Evolutionary conservation across 2,329 filamentous ascomycete genomes (phyloP).

Genomic region (Penicillium paneum): DNA sequence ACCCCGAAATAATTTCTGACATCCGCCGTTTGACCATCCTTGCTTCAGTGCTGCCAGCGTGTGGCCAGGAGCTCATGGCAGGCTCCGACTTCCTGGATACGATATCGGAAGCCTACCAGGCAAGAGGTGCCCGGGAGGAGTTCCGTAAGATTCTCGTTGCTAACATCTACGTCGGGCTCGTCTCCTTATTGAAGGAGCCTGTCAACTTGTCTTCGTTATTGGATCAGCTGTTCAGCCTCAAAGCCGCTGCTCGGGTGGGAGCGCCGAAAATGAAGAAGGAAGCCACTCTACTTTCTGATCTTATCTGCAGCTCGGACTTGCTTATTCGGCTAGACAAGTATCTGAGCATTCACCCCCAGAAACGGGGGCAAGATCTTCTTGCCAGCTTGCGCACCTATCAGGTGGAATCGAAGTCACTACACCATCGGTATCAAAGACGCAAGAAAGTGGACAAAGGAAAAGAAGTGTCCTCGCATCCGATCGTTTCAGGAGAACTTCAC

Average conservation of each 20-base stretch:
- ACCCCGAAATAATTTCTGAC: constrained; percentile 21
- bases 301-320: constrained; percentile 77
- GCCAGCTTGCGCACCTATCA: constrained; percentile 41
- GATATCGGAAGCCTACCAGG: constrained; percentile 49
- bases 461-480: constrained; percentile 27
- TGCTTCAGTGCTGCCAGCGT: constrained; percentile 40
- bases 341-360: constrained; percentile 35
- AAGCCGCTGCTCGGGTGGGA: constrained; percentile 65
- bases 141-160: constrained; percentile 68
- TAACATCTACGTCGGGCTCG: constrained; percentile 70
- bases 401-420: constrained; percentile 36
- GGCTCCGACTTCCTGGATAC: constrained; percentile 86
- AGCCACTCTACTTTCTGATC: constrained; percentile 70
- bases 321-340: constrained; percentile 47
- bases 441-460: constrained; percentile 43
- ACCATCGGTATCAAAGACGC: constrained; percentile 43
- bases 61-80: constrained; percentile 65
- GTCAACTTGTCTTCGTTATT: constrained; percentile 72
- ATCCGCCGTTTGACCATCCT: constrained; percentile 41
- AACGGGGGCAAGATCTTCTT: constrained; percentile 42
- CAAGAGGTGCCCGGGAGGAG: constrained; percentile 54
- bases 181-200: constrained; percentile 64
- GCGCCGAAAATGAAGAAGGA: constrained; percentile 38
- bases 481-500: constrained; percentile 55
- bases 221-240: constrained; percentile 80